A percentile compares a stretch with the other conserved stretches of the same genome.
phyloP scores from a whole-genome alignment of 2,329 filamentous ascomycete species.

The Phaeosphaeria sp. region DNA sequence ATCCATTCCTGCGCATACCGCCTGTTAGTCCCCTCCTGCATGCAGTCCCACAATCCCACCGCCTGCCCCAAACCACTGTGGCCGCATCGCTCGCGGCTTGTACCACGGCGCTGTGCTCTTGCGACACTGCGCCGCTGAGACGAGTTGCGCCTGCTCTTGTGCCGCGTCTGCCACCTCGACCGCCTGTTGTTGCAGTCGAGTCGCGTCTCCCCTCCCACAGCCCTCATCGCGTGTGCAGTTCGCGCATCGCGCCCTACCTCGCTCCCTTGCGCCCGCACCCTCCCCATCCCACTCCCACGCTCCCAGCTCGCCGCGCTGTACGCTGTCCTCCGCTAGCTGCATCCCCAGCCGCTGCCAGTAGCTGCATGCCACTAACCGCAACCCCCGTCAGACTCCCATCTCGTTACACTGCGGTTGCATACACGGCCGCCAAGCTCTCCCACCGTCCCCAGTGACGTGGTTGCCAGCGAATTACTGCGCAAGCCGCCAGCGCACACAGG shows the following conservation, averaged over 20 bases:
- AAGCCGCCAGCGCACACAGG: slow-evolving; percentile 50
- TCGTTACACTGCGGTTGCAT: slow-evolving; percentile 45
- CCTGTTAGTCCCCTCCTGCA: slow-evolving; percentile 20
- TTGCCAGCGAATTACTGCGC: slow-evolving; percentile 47
- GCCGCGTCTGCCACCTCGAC: slow-evolving; percentile 1
- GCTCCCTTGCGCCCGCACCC: slow-evolving; percentile 24
- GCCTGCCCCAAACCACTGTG: slow-evolving; percentile 10
- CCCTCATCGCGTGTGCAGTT: not conserved
- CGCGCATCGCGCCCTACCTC: slow-evolving; percentile 2
- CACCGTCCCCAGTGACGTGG: slow-evolving; percentile 47
- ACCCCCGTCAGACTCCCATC: slow-evolving; percentile 27
- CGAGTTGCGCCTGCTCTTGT: not conserved
- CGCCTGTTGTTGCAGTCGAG: not conserved
- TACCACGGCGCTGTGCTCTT: not conserved
- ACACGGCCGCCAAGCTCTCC: slow-evolving; percentile 42
- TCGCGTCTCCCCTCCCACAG: not conserved
- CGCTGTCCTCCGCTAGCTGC: slow-evolving; percentile 21
- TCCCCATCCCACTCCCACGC: slow-evolving; percentile 11
- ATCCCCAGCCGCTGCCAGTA: slow-evolving; percentile 15
- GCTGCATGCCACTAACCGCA: slow-evolving; percentile 44
- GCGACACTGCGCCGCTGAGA: not conserved
- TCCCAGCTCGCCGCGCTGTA: slow-evolving; percentile 15
- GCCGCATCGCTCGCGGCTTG: not conserved
- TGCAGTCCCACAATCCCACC: slow-evolving; percentile 13
- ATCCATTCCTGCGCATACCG: slow-evolving; percentile 14